These are phyloP conservation scores for Thielaviopsis euricoi DNA, from an alignment of 2,329 filamentous ascomycete genomes.

Conservation along the genomic window DNA sequence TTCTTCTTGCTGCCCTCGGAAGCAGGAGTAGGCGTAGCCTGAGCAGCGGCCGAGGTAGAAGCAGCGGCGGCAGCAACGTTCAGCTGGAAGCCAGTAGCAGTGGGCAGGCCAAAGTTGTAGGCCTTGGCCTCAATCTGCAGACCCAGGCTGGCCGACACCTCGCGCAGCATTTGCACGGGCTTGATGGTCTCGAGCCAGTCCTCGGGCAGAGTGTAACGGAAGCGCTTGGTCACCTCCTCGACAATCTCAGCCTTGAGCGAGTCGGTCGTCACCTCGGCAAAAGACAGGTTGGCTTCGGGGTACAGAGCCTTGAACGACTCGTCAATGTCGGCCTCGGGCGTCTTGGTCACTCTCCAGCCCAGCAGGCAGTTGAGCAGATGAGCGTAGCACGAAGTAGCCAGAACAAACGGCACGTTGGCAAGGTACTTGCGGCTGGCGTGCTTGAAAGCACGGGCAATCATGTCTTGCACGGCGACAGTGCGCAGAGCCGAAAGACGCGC, in stretches of 20 bases:
- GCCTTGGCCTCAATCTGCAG: slow-evolving; percentile 67
- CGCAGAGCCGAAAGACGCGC: slow-evolving; percentile 64
- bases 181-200: slow-evolving; percentile 53
- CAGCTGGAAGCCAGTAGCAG: slow-evolving; percentile 3
- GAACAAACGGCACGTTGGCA: slow-evolving; percentile 59
- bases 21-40: slow-evolving; percentile 23
- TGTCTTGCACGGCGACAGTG: slow-evolving; percentile 70
- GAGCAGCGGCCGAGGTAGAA: slow-evolving; percentile 17
- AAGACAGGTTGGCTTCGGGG: slow-evolving; percentile 64
- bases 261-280: slow-evolving; percentile 62
- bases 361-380: slow-evolving; percentile 91
- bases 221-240: slow-evolving; percentile 55
- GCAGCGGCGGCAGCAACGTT: slow-evolving; percentile 18
- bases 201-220: slow-evolving; percentile 54
- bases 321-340: slow-evolving; percentile 65
- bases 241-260: slow-evolving; percentile 53
- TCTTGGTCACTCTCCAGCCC: slow-evolving; percentile 57
- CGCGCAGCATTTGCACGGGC: slow-evolving; percentile 71
- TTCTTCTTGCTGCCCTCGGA: slow-evolving; percentile 40
- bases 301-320: slow-evolving; percentile 59
- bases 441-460: slow-evolving; percentile 92
- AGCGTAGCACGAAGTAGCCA: slow-evolving; percentile 63
- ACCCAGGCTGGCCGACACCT: slow-evolving; percentile 76
- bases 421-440: slow-evolving; percentile 70
- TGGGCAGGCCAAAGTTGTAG: slow-evolving; percentile 20